Percentiles rank a stretch among this genome's conserved stretches.
phyloP scores from a whole-genome alignment of 2,329 filamentous ascomycete species.

The Colletotrichum sp. region DNA sequence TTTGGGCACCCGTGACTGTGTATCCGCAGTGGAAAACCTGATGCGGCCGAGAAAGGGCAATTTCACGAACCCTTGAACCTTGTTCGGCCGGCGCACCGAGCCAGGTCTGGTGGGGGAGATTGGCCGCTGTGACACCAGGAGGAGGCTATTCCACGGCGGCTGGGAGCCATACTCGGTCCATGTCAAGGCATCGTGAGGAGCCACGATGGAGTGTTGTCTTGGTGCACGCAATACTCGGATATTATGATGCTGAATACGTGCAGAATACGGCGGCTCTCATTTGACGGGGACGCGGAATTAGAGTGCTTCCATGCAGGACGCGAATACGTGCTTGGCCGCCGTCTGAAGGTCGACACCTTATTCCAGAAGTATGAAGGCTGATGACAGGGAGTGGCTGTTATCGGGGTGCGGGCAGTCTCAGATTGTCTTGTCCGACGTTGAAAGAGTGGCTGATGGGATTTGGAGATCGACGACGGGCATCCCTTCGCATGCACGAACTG shows the following conservation, averaged over 20 bases:
- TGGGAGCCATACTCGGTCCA: background rate
- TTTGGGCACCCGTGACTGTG: background rate
- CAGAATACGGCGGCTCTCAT: background rate
- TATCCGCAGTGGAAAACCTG: background rate
- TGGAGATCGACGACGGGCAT: constrained; percentile 18
- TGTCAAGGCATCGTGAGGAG: background rate
- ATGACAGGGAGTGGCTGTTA: background rate
- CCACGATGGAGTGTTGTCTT: background rate
- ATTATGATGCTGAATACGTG: background rate
- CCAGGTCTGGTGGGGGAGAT: background rate
- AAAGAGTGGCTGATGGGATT: constrained; percentile 10
- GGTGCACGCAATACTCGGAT: background rate
- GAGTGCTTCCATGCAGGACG: constrained; percentile 9
- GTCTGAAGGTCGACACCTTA: constrained; percentile 1
- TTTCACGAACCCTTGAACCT: constrained; percentile 14
- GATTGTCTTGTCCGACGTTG: constrained; percentile 2
- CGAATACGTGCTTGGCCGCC: background rate
- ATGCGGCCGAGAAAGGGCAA: constrained; percentile 4
- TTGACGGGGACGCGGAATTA: background rate
- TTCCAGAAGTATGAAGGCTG: background rate
- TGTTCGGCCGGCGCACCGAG: background rate
- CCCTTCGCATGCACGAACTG: constrained; percentile 18
- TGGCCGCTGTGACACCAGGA: background rate
- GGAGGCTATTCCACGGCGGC: background rate
- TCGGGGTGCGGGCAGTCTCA: constrained; percentile 4